Evolutionary conservation across 495 filamentous ascomycete genomes (phyloP), one percentile per base, ranked within the genome.

Genomic region (Filosporella fistucella): DNA sequence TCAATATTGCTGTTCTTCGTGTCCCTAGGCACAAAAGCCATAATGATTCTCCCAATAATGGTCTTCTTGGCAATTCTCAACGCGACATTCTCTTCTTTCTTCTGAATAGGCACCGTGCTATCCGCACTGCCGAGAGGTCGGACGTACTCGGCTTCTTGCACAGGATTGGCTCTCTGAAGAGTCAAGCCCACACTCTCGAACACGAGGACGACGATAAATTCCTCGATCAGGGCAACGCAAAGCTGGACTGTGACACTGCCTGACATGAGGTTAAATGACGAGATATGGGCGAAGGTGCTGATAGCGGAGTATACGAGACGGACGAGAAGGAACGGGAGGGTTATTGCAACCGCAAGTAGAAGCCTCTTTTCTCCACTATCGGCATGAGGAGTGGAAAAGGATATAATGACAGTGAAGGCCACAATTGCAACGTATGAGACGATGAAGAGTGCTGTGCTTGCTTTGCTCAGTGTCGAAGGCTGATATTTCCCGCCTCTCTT

Each of bases 161-260:
- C 24, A 29, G 18, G 45, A 4, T 16, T 39, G 11, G 48, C 29
- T 16, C 49, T 49, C 33, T 45, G 28, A 20, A 59, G 29, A 22
- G 69, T 72, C 40, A 71, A 41, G 1, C 69, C 68, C 13, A 67
- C 47, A 9, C 36, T 55, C 26, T 66, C 47, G 42, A 58, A 62
- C 23, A 61, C 29, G 8, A 63, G 38, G 6, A 66, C 59, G 28
- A 71, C 55, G 18, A 54, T 49, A 37, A 72, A 51, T 54, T 74
- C 68, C 45, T 64, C 57, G 2, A 74, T 39, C 8, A 74, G 56
- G 11, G 60, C 59, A 56, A 72, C 66, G 10, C 68, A 62, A 23
- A 74, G 51, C 24, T 61, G 36, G 8, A 67, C 49, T 0, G 67
- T 72, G 8, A 54, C 41, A 29, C 59, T 67, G 2, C 68, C 68